Base-by-base conservation (phyloP, 2,329 filamentous ascomycete genomes). In the Fusarium tricinctum region DNA sequence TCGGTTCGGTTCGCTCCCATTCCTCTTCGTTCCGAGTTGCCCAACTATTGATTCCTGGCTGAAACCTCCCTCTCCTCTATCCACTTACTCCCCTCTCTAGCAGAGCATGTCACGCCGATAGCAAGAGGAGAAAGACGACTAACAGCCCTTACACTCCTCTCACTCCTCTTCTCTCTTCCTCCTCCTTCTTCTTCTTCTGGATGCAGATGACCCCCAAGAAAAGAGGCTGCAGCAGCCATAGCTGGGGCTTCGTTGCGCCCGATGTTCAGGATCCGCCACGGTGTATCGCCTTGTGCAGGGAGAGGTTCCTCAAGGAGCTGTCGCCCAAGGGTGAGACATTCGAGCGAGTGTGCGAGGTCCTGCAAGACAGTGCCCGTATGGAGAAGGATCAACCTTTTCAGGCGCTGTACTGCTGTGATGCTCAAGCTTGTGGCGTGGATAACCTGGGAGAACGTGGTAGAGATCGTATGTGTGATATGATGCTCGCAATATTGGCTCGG, bases 341-440 rank as follows among this genome's bases (percentile, higher is more conserved):
- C 63, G 49, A 62, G 10, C 58, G 68, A 12, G 73, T 74, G 35
- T 83, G 81, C 66, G 63, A 76, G 61, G 63, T 62, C 8, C 74
- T 81, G 6, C 67, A 75, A 66, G 61, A 75, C 72, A 70, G 50
- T 20, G 52, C 59, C 9, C 54, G 62, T 22, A 66, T 74, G 32
- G 70, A 73, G 50, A 70, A 72, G 26, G 71, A 77, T 42, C 50
- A 72, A 9, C 59, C 63, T n/a, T 78, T 87, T 13, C 81, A 80
- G 78, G 72, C 76, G 40, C 75, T 87, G 22, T 87, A 87, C 71
- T 84, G 84, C 74, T 86, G 85, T 73, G 84, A 86, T 71, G 78
- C 80, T 48, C 80, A 78, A 50, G 78, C 79, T 48, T 88, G 85
- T 70, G 85, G 85, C 28, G 83, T 87, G 44, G 75, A 78, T 53